These are phyloP conservation scores for Phalaenopsis hybrid DNA, from an alignment of 116 monocot genomes.

Conservation along the genomic window DNA sequence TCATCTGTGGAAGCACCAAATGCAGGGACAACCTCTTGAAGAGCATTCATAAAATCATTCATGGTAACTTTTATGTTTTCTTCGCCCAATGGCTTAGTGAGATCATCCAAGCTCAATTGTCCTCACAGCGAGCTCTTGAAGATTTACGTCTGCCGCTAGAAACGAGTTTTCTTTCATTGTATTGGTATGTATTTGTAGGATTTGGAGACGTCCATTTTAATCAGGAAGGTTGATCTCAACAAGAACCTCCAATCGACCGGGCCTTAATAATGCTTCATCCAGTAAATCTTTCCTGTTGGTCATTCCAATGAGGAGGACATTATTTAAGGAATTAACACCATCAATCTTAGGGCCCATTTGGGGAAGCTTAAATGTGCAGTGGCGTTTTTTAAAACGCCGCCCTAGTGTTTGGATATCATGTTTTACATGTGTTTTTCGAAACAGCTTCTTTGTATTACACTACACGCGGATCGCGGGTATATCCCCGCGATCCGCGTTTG, in stretches of 20 bases:
- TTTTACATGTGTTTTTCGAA: no score
- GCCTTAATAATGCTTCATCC: constrained; percentile 95
- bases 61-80: constrained; percentile 92
- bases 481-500: no score
- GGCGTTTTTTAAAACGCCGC: no score
- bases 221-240: constrained; percentile 97
- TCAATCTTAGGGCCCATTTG: no score
- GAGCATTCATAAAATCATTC: constrained; percentile 78
- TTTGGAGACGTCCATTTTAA: constrained; percentile 97
- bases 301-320: constrained; percentile 99
- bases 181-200: constrained; percentile 94
- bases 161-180: constrained; percentile 98
- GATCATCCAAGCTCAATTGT: constrained; percentile 91
- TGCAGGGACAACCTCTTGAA: constrained; percentile 78
- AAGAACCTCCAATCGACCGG: constrained; percentile 99
- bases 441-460: no score
- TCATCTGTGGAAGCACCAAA: constrained; percentile 94
- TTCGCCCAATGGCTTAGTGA: constrained; percentile 82
- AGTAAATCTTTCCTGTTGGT: constrained; percentile 96
- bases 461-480: no score
- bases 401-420: no score
- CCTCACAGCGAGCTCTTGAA: constrained; percentile 92
- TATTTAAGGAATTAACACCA: constrained; percentile 94
- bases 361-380: no score
- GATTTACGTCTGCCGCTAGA: constrained; percentile 79